Base-by-base conservation (phyloP, 306 rosid genomes). In the Trichosanthes truncata region DNA sequence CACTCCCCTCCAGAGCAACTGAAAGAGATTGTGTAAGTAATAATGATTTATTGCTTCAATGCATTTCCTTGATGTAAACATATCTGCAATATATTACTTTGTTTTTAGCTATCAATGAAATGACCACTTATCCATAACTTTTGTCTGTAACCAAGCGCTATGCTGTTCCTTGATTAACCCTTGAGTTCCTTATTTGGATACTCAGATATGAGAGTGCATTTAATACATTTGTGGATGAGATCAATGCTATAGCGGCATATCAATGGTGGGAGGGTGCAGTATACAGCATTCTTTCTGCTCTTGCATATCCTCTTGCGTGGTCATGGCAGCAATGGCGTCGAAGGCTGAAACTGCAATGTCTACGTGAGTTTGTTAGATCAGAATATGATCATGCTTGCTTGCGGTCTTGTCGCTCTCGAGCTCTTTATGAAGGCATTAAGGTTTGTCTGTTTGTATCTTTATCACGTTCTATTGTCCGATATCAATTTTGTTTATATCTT, bases 251-350 rank as follows among this genome's bases (percentile, higher is more conserved):
- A 82, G 90, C 98, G 41, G 87, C 97, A 35, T 96, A 96, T 76
- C 96, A 93, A 57, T 96, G 99, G 99, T 96, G 99, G 99, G 99
- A 96, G 87, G 99, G 99, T 81, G 98, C 97, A 75, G 84, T 89
- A 48, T 84, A 88, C 91, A 96, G 85, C 81, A 85, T 92, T 80
- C 94, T 93, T 69, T 85, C 89, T 79, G 84, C 92, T 82, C 86
- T 96, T 80, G 92, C 89, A 41, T 93, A 93, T 82, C 99, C 99
- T 31, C 91, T 91, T 81, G 94, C 98, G 20, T 91, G 97, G 90
- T 96, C 98, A 49, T 96, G 99, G 99, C 94, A 90, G 87, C 99
- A 93, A 55, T 96, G 98, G 88, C 94, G 96, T 43, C 90, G 97
- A 55, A 89, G 89, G 87, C 76, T 91, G 90, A 96, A 88, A 82